phyloP scores from a whole-genome alignment of 805 yeast genomes.

The Candida parachauliodes region DNA sequence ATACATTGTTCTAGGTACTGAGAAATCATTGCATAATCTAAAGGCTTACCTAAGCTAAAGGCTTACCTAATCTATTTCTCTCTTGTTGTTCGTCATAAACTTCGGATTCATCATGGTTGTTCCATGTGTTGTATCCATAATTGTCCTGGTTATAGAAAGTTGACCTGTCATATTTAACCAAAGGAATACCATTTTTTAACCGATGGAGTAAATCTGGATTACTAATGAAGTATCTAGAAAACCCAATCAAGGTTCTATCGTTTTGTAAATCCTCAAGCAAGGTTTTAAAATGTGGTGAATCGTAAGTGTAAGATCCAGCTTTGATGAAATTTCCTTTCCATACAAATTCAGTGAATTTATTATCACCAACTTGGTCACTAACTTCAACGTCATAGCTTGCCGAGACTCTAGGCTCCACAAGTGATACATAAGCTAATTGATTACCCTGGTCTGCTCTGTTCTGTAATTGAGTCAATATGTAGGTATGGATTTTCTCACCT shows the following conservation, averaged over 20 bases:
- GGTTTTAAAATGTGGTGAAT: constrained; percentile 18
- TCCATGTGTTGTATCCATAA: constrained; percentile 20
- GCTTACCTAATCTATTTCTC: constrained; percentile 9
- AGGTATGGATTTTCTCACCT: constrained; percentile 27
- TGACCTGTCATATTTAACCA: constrained; percentile 38
- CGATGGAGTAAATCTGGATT: constrained; percentile 44
- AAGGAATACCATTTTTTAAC: constrained; percentile 32
- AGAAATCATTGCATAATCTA: background rate
- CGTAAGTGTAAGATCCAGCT: constrained; percentile 20
- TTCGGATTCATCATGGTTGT: constrained; percentile 12
- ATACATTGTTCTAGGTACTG: too few relatives aligned
- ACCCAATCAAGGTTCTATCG: constrained; percentile 40
- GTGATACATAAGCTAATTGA: constrained; percentile 32
- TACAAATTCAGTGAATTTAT: constrained; percentile 19
- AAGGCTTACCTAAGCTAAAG: constrained; percentile 5
- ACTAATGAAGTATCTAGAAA: constrained; percentile 36
- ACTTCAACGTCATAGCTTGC: constrained; percentile 17
- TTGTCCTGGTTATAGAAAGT: constrained; percentile 34
- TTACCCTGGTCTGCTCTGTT: constrained; percentile 26
- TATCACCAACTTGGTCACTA: constrained; percentile 18
- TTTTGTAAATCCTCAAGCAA: constrained; percentile 14
- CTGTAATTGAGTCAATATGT: constrained; percentile 30
- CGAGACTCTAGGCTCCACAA: constrained; percentile 35
- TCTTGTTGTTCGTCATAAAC: constrained; percentile 13
- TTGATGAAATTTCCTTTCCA: constrained; percentile 26